phyloP scores from a whole-genome alignment of 441 rosid species.

The Arabidopsis lyrata region DNA sequence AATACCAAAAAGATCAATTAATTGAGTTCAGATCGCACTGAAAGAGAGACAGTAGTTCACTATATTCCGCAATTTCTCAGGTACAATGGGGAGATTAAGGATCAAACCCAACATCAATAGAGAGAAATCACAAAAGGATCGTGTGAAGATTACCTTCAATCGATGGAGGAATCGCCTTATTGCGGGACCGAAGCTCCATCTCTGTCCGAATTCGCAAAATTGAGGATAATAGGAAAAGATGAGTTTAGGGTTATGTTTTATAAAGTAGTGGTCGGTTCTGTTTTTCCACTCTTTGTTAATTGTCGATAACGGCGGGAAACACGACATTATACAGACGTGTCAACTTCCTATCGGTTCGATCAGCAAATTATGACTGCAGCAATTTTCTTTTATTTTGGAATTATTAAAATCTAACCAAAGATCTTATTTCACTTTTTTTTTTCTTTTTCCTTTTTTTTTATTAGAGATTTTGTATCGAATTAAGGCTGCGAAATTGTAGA shows the following conservation, averaged over 20 bases:
- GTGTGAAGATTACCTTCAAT: conserved; percentile 39
- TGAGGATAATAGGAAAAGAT: not conserved
- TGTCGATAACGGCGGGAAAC: conserved; percentile 45
- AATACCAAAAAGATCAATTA: not conserved
- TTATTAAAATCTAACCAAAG: not conserved
- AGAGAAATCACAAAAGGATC: conserved; percentile 4
- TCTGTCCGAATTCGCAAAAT: conserved; percentile 15
- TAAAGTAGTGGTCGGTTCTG: not conserved
- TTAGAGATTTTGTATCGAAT: not conserved
- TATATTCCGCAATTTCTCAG: not conserved
- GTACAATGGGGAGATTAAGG: not conserved
- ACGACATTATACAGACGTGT: conserved; percentile 27
- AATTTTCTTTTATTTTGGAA: not conserved
- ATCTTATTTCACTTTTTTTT: too few relatives aligned
- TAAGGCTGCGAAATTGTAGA: not conserved
- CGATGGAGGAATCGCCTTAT: conserved; percentile 29
- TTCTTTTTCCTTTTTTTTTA: too few relatives aligned
- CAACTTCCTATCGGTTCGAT: not conserved
- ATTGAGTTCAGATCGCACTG: conserved; percentile 4
- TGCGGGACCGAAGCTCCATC: conserved; percentile 58
- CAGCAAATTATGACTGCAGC: not conserved
- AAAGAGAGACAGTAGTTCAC: conserved; percentile 14
- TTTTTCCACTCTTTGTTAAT: not conserved
- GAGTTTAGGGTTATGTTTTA: conserved; percentile 28
- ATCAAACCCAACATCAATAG: not conserved